Evolutionary conservation across 331 rosid species (phyloP), one percentile per base, ranked within the genome.

Genomic region (Quercus tomentella): DNA sequence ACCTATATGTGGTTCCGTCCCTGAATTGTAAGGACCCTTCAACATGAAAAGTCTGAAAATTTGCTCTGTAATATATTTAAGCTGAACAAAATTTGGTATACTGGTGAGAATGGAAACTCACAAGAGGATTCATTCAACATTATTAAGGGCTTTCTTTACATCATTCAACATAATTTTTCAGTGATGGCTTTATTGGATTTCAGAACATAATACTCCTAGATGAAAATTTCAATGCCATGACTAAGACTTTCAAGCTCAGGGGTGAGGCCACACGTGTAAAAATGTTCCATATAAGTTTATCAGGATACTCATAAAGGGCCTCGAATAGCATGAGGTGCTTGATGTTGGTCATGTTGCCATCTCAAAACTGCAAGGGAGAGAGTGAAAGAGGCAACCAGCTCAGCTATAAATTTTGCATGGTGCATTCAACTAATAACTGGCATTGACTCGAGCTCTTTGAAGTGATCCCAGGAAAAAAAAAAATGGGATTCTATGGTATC

Each of bases 381-480:
- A n/a, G 90, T 89, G 85, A 89, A 94, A 33, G 91, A 82, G 60
- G 90, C 81, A 69, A 91, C 81, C 97, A 91, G 90, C 89, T 94
- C 97, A 0, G 90, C 97, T 33, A 86, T 85, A 72, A 94, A 89
- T 85, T 84, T 94, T 23, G 97, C 97, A 0, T 91, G 90, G 81
- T 91, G 91, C 92, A 86, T 86, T 73, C 97, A 94, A 25, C 93
- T 85, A 80, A 80, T 76, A 31, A 91, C 90, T 56, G 77, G 71
- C 94, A 89, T 92, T 18, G 97, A 83, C 73, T 94, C 98, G 81
- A 94, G 73, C 81, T 90, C 92, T 89, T 91, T 94, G 74, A 89
- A 88, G 72, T 88, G 94, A 79, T 94, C 98, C 97, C 98, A 92
- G 35, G 35, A 1, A 5, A 33, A 33, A 5, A 31, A 33, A 33